A percentile compares a stretch with the other conserved stretches of the same genome.
Conservation (phyloP, 2,329 filamentous ascomycete species). For the Colletotrichum lupini region DNA sequence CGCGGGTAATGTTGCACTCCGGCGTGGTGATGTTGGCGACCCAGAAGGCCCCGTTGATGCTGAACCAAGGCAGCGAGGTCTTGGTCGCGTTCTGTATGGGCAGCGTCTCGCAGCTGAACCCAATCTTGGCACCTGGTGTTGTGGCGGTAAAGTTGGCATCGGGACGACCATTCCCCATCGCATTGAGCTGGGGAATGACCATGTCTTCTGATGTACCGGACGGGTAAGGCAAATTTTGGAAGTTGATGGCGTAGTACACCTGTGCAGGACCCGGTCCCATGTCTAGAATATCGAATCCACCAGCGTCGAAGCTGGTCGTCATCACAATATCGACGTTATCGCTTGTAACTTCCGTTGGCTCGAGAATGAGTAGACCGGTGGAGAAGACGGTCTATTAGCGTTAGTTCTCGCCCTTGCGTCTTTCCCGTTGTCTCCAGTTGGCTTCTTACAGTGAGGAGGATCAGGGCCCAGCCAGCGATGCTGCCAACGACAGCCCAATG, state of each 20-base stretch:
- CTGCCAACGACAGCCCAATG: slow-evolving; percentile 40
- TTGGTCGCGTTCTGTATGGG: slow-evolving; percentile 38
- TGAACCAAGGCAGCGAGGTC: slow-evolving; percentile 38
- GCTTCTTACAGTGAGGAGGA: slow-evolving; percentile 41
- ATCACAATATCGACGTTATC: slow-evolving; percentile 4
- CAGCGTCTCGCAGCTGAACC: slow-evolving; percentile 40
- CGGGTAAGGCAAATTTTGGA: slow-evolving; percentile 30
- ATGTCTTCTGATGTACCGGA: slow-evolving; percentile 25
- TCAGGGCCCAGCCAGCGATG: slow-evolving; percentile 40
- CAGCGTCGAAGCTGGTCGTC: slow-evolving; percentile 21
- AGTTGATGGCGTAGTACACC: slow-evolving; percentile 33
- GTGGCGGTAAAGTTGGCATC: slow-evolving; percentile 23
- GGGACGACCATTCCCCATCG: background rate
- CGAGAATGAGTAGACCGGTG: slow-evolving; percentile 44
- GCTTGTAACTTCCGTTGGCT: slow-evolving; percentile 39
- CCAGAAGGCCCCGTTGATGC: slow-evolving; percentile 38
- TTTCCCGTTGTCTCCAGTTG: background rate
- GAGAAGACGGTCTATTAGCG: slow-evolving; percentile 40
- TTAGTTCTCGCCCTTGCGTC: background rate
- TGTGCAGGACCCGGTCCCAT: slow-evolving; percentile 27
- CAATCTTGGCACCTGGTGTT: slow-evolving; percentile 39
- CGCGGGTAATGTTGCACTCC: slow-evolving; percentile 40
- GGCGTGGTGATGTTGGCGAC: slow-evolving; percentile 39
- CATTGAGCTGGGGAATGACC: slow-evolving; percentile 21
- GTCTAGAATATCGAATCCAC: slow-evolving; percentile 44